Conservation (phyloP, 208 protist genomes). For the Entamoeba histolytica region DNA sequence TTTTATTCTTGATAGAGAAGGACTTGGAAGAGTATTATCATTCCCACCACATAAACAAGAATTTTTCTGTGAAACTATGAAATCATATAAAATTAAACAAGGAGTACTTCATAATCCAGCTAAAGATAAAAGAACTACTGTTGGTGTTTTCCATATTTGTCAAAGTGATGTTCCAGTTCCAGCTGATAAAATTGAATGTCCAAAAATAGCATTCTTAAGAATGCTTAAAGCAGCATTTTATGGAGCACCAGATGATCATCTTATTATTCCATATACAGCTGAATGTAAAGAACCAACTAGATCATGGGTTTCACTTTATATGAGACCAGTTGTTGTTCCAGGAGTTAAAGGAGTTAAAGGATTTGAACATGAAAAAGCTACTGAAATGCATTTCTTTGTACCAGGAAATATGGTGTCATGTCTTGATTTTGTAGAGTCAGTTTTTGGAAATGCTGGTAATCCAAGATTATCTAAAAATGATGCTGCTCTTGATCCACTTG, state of each 20-base stretch:
- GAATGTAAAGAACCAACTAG: neutral
- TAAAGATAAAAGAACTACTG: conserved; percentile 28
- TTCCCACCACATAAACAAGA: conserved; percentile 11
- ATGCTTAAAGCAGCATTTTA: conserved; percentile 10
- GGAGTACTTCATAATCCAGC: conserved; percentile 34
- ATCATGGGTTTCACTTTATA: conserved; percentile 15
- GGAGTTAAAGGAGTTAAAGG: conserved; percentile 14
- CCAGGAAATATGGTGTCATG: conserved; percentile 24
- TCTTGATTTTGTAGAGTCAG: conserved; percentile 32
- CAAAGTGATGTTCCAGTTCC: conserved; percentile 22
- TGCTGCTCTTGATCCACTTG: conserved; percentile 12
- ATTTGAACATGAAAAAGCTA: neutral
- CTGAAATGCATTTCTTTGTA: conserved; percentile 27
- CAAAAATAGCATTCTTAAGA: neutral
- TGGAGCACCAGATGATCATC: conserved; percentile 17
- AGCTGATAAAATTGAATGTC: conserved; percentile 28
- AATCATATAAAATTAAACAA: conserved; percentile 19
- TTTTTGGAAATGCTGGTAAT: conserved; percentile 36
- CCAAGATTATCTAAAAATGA: conserved; percentile 24
- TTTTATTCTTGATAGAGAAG: conserved; percentile 19
- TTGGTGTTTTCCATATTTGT: conserved; percentile 33
- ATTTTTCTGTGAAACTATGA: conserved; percentile 12
- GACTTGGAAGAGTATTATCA: conserved; percentile 14
- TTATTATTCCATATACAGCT: conserved; percentile 19
- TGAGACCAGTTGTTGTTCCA: conserved; percentile 22